Evolutionary conservation across 306 rosid species (phyloP).

Genomic region (cucumber (Cucumis sativus)): DNA sequence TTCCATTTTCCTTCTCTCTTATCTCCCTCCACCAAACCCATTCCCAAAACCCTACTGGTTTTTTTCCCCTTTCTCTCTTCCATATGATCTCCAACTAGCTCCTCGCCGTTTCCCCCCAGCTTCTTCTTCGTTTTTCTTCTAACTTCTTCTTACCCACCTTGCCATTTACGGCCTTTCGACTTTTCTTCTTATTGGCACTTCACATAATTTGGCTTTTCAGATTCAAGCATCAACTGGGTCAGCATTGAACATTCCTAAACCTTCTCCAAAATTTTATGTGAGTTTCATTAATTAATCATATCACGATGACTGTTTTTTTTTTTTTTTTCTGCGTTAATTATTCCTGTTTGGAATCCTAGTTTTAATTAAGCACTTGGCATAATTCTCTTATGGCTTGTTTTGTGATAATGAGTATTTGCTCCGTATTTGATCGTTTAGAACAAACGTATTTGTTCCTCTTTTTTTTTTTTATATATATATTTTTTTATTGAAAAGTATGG

Average conservation of each 20-base stretch:
- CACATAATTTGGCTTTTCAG: not conserved
- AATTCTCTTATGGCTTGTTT: not conserved
- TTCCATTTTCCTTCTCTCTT: not conserved
- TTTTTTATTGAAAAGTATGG: not conserved
- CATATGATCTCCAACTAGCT: not conserved
- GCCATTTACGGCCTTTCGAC: not conserved
- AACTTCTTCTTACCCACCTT: not conserved
- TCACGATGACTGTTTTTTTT: not conserved
- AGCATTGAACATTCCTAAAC: not conserved
- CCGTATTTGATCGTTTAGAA: not conserved
- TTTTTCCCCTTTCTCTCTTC: not conserved
- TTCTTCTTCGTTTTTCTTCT: not conserved
- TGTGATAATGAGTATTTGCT: not conserved
- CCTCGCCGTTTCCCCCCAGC: not conserved
- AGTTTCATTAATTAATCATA: not conserved
- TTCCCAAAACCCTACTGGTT: constrained; percentile 8
- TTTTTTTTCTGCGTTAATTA: not conserved
- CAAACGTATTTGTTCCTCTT: not conserved
- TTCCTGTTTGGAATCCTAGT: not conserved
- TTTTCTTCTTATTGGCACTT: not conserved
- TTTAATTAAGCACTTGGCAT: not conserved
- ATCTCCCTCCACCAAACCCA: not conserved
- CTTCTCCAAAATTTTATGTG: not conserved
- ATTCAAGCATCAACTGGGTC: not conserved
- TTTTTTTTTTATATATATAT: too few relatives aligned